These are phyloP conservation scores for Solanum bulbocastanum DNA, from an alignment of 257 asterid genomes.

Conservation along the genomic window DNA sequence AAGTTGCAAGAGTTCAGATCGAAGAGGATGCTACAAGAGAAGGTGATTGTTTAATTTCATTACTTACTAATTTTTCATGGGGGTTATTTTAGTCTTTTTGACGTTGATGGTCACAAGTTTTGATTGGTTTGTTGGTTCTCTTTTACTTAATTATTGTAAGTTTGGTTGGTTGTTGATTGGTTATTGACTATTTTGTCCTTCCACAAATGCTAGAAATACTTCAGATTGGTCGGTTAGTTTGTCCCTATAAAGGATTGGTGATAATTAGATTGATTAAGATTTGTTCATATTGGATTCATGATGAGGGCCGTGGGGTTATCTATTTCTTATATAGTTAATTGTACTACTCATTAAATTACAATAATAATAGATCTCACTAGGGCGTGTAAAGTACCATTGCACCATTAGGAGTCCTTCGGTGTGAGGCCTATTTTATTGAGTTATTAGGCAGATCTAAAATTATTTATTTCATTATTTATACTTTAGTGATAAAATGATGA, in stretches of 20 bases:
- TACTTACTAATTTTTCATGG: neutral
- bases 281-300: neutral
- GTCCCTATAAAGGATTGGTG: neutral
- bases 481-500: too few species aligned
- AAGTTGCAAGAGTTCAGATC: conserved; percentile 39
- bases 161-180: neutral
- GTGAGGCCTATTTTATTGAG: too few species aligned
- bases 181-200: neutral
- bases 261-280: neutral
- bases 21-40: conserved; percentile 63
- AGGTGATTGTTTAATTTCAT: conserved; percentile 13
- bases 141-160: neutral
- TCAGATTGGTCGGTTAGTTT: neutral
- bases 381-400: neutral
- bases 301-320: neutral
- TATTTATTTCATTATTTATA: neutral
- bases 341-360: neutral
- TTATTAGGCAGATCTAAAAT: neutral
- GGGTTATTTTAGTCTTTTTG: conserved; percentile 1
- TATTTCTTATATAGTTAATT: neutral
- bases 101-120: neutral
- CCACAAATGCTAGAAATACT: neutral
- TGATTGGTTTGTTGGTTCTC: neutral
- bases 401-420: too few species aligned
- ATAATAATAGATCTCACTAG: neutral